A percentile compares a stretch with the other conserved stretches of the same genome.
Conservation (phyloP, 768 basidiomycete species). For the Melanogaster broomeanus region DNA sequence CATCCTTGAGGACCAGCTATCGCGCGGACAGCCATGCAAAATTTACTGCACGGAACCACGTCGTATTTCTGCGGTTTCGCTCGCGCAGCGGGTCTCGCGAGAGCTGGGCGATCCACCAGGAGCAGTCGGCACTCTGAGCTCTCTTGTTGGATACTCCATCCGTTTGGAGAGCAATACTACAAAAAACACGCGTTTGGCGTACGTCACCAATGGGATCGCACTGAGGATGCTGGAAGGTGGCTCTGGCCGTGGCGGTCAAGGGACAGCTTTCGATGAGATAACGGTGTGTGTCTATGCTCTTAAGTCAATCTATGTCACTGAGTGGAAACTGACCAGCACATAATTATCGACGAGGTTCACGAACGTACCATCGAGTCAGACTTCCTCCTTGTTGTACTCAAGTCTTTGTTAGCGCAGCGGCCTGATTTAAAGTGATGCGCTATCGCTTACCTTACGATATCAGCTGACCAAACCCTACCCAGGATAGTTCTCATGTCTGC, state of each 20-base stretch:
- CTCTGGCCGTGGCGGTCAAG: slow-evolving; percentile 64
- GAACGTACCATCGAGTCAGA: slow-evolving; percentile 97
- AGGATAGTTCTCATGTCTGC: slow-evolving; percentile 97
- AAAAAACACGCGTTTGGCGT: slow-evolving; percentile 75
- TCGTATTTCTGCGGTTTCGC: slow-evolving; percentile 92
- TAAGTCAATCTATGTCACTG: background rate
- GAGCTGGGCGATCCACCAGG: slow-evolving; percentile 88
- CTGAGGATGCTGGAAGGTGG: slow-evolving; percentile 95
- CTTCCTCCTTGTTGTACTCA: slow-evolving; percentile 92
- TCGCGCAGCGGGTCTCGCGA: slow-evolving; percentile 89
- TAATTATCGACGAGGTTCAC: slow-evolving; percentile 98
- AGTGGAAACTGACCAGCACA: slow-evolving; percentile 54
- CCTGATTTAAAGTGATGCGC: slow-evolving; percentile 79
- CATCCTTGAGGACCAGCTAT: slow-evolving; percentile 87
- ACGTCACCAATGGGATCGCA: slow-evolving; percentile 93
- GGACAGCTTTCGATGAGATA: slow-evolving; percentile 89
- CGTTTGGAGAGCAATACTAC: slow-evolving; percentile 87
- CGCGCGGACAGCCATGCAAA: slow-evolving; percentile 79
- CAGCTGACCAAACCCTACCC: slow-evolving; percentile 5
- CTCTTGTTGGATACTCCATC: slow-evolving; percentile 93
- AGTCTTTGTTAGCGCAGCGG: slow-evolving; percentile 73
- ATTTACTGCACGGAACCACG: slow-evolving; percentile 96
- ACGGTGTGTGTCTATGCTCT: slow-evolving; percentile 57
- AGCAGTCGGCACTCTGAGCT: slow-evolving; percentile 71
- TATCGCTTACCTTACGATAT: background rate